phyloP scores from a whole-genome alignment of 352 stramenopile genomes.

The Pythium vanterpoolii region DNA sequence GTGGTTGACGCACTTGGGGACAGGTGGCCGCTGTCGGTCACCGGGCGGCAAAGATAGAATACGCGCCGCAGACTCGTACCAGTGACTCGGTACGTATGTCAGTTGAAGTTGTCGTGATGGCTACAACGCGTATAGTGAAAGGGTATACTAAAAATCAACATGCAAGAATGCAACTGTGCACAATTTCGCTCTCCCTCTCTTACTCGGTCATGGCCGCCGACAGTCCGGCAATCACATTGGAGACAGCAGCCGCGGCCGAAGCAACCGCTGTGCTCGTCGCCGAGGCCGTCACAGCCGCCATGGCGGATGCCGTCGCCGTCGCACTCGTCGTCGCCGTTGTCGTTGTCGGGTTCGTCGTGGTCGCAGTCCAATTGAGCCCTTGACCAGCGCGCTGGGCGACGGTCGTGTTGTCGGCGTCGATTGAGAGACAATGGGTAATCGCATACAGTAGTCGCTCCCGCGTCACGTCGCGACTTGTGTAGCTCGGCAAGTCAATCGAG shows the following conservation, averaged over 20 bases:
- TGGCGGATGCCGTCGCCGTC: conserved; percentile 28
- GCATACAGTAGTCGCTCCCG: conserved; percentile 83
- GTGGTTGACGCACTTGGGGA: too few relatives aligned
- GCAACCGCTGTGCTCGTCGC: conserved; percentile 23
- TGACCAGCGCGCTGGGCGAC: conserved; percentile 84
- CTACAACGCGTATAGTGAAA: not conserved
- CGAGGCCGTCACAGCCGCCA: conserved; percentile 10
- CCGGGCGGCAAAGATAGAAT: conserved; percentile 1
- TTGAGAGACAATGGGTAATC: conserved; percentile 86
- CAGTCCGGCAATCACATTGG: conserved; percentile 61
- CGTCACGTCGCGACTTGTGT: conserved; percentile 76
- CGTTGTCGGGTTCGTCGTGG: conserved; percentile 28
- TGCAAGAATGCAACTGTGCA: too few relatives aligned
- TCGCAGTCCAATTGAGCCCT: conserved; percentile 77
- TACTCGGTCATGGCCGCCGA: conserved; percentile 24
- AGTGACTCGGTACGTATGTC: not conserved
- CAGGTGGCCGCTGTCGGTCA: not conserved
- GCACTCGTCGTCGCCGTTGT: conserved; percentile 25
- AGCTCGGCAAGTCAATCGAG: conserved; percentile 82
- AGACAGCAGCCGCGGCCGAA: conserved; percentile 47
- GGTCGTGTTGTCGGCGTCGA: conserved; percentile 87
- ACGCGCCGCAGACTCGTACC: not conserved
- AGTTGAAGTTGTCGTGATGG: not conserved
- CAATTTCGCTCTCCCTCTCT: too few relatives aligned
- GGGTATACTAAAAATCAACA: too few relatives aligned